Evolutionary conservation across 176 grass and related monocot species (phyloP).

Genomic region (Poa pratensis): DNA sequence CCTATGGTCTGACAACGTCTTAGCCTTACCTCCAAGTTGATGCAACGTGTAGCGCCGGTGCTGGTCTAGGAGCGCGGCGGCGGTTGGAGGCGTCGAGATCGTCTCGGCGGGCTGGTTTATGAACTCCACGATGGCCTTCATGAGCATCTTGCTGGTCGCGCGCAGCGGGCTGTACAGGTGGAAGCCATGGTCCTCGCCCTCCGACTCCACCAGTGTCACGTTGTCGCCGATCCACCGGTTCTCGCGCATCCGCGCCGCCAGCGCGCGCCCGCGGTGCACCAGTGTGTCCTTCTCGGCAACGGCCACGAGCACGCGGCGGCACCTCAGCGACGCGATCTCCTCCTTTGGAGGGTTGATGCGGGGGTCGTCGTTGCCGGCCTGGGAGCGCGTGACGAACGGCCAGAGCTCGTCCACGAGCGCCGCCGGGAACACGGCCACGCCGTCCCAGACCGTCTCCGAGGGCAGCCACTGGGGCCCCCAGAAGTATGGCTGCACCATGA

Average conservation of each 20-base stretch:
- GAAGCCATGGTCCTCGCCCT: slow-evolving; percentile 3
- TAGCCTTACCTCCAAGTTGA: neutral
- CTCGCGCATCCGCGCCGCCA: neutral
- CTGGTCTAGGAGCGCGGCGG: neutral
- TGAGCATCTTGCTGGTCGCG: neutral
- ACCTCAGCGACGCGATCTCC: neutral
- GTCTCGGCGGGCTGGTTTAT: neutral
- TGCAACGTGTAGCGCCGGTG: neutral
- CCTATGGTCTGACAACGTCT: neutral
- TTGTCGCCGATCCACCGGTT: neutral
- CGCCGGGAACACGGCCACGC: neutral
- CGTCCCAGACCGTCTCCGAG: neutral
- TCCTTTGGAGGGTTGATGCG: neutral
- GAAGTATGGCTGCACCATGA: neutral
- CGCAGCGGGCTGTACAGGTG: neutral
- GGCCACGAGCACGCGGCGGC: neutral
- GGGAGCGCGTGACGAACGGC: slow-evolving; percentile 35
- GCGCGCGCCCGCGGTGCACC: neutral
- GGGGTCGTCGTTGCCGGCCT: slow-evolving; percentile 34
- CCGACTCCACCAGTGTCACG: slow-evolving; percentile 16
- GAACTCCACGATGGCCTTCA: neutral
- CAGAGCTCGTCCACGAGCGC: neutral
- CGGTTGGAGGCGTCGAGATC: neutral
- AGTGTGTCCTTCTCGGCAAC: neutral
- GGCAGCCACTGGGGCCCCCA: neutral